phyloP scores from a whole-genome alignment of 257 asterid species.

The Parsonsia alboflavescens region DNA sequence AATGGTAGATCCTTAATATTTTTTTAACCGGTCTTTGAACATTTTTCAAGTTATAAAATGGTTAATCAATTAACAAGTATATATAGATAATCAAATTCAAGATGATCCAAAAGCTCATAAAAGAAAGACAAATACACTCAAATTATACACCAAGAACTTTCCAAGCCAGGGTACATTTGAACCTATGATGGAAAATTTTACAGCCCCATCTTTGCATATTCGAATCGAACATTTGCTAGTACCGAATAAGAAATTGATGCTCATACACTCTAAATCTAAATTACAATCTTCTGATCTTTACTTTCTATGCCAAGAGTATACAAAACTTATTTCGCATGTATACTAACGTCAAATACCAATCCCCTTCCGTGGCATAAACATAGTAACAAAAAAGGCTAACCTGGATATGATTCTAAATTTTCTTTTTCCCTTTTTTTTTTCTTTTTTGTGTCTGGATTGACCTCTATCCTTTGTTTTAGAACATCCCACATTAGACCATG shows the following conservation, averaged over 20 bases:
- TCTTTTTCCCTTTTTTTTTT: no score
- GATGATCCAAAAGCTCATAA: not conserved
- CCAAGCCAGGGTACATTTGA: not conserved
- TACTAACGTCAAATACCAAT: not conserved
- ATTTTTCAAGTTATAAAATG: no score
- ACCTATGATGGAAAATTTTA: no score
- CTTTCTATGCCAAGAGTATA: not conserved
- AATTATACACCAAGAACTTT: not conserved
- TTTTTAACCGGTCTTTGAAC: no score
- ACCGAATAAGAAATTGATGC: no score
- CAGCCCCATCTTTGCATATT: no score
- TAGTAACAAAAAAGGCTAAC: not conserved
- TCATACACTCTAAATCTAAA: no score
- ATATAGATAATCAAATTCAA: no score
- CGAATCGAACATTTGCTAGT: no score
- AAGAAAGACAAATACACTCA: no score
- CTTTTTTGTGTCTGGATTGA: not conserved
- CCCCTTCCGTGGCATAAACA: not conserved
- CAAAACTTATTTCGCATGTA: not conserved
- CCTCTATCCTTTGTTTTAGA: not conserved
- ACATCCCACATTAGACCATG: conserved; percentile 45
- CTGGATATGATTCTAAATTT: not conserved
- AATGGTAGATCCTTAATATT: no score
- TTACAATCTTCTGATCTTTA: not conserved
- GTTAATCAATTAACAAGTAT: no score